Conservation (phyloP, 2,329 filamentous ascomycete species). For the Rhynchosporium agropyri region DNA sequence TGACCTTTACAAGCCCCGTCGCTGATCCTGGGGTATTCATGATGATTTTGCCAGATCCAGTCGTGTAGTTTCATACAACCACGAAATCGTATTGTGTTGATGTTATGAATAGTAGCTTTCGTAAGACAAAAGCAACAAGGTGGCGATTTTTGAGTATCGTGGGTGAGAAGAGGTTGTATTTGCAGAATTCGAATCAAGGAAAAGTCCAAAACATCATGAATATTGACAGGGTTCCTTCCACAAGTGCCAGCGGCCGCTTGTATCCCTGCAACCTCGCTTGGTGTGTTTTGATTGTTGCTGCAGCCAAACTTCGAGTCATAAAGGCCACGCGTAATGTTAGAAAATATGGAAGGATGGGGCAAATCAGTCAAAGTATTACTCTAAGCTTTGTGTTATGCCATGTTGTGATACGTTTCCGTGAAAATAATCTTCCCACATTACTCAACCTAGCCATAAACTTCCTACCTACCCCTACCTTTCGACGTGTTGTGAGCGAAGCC, state of each 20-base stretch:
- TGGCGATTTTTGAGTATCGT: not conserved
- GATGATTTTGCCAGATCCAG: not conserved
- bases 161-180: not conserved
- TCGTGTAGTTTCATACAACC: not conserved
- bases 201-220: conserved; percentile 15
- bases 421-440: too few species aligned
- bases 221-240: conserved; percentile 4
- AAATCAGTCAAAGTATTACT: too few species aligned
- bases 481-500: too few species aligned
- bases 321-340: too few species aligned
- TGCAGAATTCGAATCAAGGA: not conserved
- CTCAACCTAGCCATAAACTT: too few species aligned
- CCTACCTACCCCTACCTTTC: too few species aligned
- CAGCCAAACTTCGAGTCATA: too few species aligned
- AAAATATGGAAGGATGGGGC: too few species aligned
- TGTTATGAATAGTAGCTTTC: not conserved
- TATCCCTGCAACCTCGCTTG: too few species aligned
- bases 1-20: conserved; percentile 12
- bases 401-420: too few species aligned
- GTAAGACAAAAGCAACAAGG: not conserved
- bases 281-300: too few species aligned
- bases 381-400: too few species aligned
- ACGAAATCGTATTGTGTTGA: not conserved
- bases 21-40: conserved; percentile 22
- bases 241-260: conserved; percentile 2